Evolutionary conservation across 2,329 filamentous ascomycete genomes (phyloP).

Genomic region (Sphaerulina musiva): DNA sequence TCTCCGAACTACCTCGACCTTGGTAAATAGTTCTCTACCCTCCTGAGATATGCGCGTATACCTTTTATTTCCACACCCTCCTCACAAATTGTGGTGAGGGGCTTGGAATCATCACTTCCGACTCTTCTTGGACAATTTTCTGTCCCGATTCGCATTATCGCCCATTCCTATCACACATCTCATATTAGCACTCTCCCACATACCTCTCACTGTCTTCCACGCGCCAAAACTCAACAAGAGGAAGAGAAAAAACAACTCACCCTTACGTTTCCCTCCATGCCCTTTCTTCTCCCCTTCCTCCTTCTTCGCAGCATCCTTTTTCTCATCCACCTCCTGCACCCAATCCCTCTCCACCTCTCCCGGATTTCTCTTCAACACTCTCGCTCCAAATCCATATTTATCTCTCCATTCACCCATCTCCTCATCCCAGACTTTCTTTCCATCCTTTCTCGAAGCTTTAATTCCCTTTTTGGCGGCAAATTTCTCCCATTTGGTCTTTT

Average conservation of each 20-base stretch:
- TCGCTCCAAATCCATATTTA: slow-evolving; percentile 84
- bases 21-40: too few relatives aligned
- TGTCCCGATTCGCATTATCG: slow-evolving; percentile 17
- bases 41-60: background rate
- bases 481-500: slow-evolving; percentile 87
- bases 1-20: too few relatives aligned
- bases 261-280: slow-evolving; percentile 20
- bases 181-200: background rate
- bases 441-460: slow-evolving; percentile 75
- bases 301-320: slow-evolving; percentile 54
- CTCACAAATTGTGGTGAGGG: too few relatives aligned
- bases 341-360: slow-evolving; percentile 65
- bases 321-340: slow-evolving; percentile 80
- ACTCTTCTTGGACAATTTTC: slow-evolving; percentile 20
- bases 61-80: too few relatives aligned
- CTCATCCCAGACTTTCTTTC: slow-evolving; percentile 79
- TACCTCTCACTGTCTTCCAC: too few relatives aligned
- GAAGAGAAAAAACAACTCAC: slow-evolving; percentile 1
- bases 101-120: slow-evolving; percentile 16
- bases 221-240: too few relatives aligned
- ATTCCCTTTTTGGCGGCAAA: slow-evolving; percentile 98
- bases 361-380: slow-evolving; percentile 64
- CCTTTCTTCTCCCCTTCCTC: slow-evolving; percentile 44
- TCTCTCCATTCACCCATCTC: slow-evolving; percentile 79
- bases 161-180: slow-evolving; percentile 2